phyloP scores from a whole-genome alignment of 768 basidiomycete genomes.

The Trametes cingulata region DNA sequence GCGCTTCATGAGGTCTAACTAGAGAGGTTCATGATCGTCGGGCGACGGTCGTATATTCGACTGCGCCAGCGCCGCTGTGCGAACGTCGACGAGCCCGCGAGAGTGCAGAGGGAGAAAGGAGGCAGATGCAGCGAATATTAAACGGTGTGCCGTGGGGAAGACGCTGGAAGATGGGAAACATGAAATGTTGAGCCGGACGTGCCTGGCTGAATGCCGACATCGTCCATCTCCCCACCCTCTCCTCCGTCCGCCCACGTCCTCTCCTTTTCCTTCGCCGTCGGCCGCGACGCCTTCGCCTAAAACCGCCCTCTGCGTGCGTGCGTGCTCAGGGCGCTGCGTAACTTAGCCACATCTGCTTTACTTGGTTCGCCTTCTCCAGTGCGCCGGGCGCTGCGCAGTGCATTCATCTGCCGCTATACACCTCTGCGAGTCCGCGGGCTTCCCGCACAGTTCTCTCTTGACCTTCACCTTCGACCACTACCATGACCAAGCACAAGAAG shows the following conservation, averaged over 20 bases:
- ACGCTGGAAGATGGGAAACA: constrained; percentile 2
- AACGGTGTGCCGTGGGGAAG: constrained; percentile 5
- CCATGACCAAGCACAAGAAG: constrained; percentile 38
- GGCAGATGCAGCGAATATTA: background rate
- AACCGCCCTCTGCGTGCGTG: background rate
- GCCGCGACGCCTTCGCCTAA: background rate
- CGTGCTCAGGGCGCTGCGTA: constrained; percentile 12
- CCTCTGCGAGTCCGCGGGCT: background rate
- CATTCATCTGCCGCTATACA: background rate
- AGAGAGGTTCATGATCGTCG: background rate
- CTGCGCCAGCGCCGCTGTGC: too few species aligned
- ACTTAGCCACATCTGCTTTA: constrained; percentile 8
- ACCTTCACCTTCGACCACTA: background rate
- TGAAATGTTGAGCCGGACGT: constrained; percentile 6
- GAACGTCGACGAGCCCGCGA: background rate
- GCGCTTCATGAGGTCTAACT: background rate
- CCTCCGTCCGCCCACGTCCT: background rate
- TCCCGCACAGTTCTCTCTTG: background rate
- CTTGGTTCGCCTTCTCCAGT: constrained; percentile 6
- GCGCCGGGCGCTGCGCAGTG: constrained; percentile 17
- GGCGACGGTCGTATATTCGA: too few species aligned
- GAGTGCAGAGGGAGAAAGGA: background rate
- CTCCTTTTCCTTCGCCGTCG: background rate
- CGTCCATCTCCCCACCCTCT: background rate
- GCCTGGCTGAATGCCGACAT: constrained; percentile 7